Base-by-base conservation (phyloP, 228 moss, liverwort and hornwort species). In the Sphagnum fallax region DNA sequence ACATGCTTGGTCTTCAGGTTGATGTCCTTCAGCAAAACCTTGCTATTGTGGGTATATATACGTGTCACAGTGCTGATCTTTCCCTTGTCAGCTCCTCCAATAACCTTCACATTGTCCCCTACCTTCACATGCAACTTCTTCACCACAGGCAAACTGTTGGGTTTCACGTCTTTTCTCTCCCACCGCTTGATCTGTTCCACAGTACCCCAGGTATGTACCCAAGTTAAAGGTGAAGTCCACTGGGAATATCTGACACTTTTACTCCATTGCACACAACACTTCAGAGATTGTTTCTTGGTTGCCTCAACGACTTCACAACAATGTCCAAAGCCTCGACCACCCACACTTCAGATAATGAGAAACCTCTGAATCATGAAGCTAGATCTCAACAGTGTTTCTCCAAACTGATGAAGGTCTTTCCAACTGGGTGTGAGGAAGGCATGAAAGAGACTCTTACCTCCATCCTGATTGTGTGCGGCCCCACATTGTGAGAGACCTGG, bases 1-100 rank as follows among this genome's bases (percentile, higher is more conserved):
- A 98, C 85, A 61, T 98, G 97, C 84, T 98, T 98, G 12, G 97
- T 98, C 85, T 98, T 98, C 72, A 98, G 67, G 79, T 98, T 93
- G 12, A 98, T 67, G 62, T 90, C 91, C 81, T 98, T 98, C 60
- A 98, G 84, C 52, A 98, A 0, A 57, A 98, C 69, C 76, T 92
- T 93, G 88, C 97, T 91, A 77, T 98, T 93, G 78, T 98, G 90
- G 5, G 93, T 75, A 72, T 75, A 93, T 13, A 93, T 63, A 50
- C 73, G 77, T 4, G 83, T 75, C 53, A 98, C 53, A 52, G 90
- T 90, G 65, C 97, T 91, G 6, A 98, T 64, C 79, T 97, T 97
- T 49, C 93, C 93, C 73, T 94, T 94, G 16, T 98, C 97, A 58
- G 79, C 67, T 53, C 97, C 97, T 61, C 91, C 55, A 53, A 98